Evolutionary conservation across 805 yeast species (phyloP).

Genomic region (Metschnikowia aberdeeniae): DNA sequence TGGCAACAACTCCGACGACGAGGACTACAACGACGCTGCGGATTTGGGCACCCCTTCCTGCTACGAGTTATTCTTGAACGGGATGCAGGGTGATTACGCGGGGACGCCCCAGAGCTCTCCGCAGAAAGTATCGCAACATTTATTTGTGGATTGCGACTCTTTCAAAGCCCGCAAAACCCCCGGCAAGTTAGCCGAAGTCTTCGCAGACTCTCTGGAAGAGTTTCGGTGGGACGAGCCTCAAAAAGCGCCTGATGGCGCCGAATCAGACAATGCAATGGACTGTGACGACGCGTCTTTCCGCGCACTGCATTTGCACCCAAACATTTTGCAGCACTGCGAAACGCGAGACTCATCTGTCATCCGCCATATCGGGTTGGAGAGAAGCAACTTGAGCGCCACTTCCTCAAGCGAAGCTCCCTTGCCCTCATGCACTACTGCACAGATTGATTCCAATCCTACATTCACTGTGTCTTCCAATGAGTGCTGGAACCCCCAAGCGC

Average conservation of each 20-base stretch:
- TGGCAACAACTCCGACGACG: slow-evolving; percentile 3
- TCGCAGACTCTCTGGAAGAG: too few relatives aligned
- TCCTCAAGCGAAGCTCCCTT: too few relatives aligned
- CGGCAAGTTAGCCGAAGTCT: neutral
- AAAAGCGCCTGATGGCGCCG: neutral
- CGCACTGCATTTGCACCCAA: slow-evolving; percentile 3
- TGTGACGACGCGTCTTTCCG: neutral
- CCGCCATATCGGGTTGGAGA: too few relatives aligned
- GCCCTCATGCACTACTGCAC: too few relatives aligned
- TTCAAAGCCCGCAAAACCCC: neutral
- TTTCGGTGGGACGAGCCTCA: neutral
- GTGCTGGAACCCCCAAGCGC: too few relatives aligned
- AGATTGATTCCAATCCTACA: too few relatives aligned
- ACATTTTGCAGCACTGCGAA: neutral
- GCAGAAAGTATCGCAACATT: neutral
- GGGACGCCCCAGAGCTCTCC: neutral
- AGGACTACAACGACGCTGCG: neutral
- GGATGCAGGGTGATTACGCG: neutral
- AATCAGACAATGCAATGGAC: neutral
- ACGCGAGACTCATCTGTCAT: neutral
- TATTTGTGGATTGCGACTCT: neutral
- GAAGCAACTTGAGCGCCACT: too few relatives aligned
- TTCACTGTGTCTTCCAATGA: too few relatives aligned
- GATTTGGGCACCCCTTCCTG: neutral
- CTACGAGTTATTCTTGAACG: neutral